These are phyloP conservation scores for Rhizopogon vinicolor DNA, from an alignment of 768 basidiomycete genomes.

Conservation along the genomic window DNA sequence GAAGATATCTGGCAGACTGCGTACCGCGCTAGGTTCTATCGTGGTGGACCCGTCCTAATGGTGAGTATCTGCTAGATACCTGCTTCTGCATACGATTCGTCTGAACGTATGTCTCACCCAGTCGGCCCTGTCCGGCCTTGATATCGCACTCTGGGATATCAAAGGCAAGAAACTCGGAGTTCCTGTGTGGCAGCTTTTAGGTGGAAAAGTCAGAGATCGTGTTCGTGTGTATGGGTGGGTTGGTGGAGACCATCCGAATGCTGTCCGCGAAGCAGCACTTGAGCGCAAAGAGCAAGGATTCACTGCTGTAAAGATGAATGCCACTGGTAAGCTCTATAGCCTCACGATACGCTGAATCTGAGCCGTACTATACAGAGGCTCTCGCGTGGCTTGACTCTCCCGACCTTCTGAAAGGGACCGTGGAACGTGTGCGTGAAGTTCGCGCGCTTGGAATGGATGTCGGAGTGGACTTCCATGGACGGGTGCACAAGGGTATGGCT, in stretches of 20 bases:
- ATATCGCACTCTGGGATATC: slow-evolving; percentile 75
- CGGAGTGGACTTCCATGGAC: slow-evolving; percentile 67
- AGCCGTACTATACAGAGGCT: slow-evolving; percentile 14
- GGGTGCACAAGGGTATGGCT: slow-evolving; percentile 65
- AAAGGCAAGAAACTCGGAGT: slow-evolving; percentile 74
- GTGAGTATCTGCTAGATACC: slow-evolving; percentile 19
- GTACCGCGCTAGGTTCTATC: slow-evolving; percentile 66
- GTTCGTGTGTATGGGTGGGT: slow-evolving; percentile 60
- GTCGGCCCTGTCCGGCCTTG: slow-evolving; percentile 55
- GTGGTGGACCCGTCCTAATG: slow-evolving; percentile 70
- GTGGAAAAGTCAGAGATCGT: slow-evolving; percentile 61
- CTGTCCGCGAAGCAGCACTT: slow-evolving; percentile 48
- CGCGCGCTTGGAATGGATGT: slow-evolving; percentile 55
- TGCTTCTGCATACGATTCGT: neutral
- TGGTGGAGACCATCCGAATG: slow-evolving; percentile 39
- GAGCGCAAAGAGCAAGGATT: slow-evolving; percentile 59
- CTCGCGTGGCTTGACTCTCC: slow-evolving; percentile 64
- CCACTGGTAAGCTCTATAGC: slow-evolving; percentile 34
- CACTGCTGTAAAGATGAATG: slow-evolving; percentile 73
- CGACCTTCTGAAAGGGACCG: slow-evolving; percentile 41
- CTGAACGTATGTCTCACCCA: slow-evolving; percentile 8
- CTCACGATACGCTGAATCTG: slow-evolving; percentile 1
- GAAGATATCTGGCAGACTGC: slow-evolving; percentile 71
- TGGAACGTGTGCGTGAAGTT: slow-evolving; percentile 48
- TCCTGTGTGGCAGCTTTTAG: slow-evolving; percentile 60